phyloP scores from a whole-genome alignment of 352 stramenopile species.

The Pythium aristosporum region DNA sequence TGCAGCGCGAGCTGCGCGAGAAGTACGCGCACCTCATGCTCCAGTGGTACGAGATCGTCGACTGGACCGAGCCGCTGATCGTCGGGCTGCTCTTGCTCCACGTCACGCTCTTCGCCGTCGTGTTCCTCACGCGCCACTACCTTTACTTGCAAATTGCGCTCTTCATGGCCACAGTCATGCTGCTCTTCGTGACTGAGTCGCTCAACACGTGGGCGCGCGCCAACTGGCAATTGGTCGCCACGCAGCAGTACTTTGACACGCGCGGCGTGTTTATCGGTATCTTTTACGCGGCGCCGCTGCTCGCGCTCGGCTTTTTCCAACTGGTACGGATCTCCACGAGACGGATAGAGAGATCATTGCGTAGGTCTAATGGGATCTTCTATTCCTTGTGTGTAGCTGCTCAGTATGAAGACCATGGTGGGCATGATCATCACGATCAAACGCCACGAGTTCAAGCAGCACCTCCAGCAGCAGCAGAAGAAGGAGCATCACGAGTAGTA shows the following conservation, averaged over 20 bases:
- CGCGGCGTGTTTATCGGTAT: constrained; percentile 82
- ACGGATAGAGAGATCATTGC: neutral
- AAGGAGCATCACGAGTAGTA: constrained; percentile 39
- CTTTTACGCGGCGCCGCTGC: constrained; percentile 75
- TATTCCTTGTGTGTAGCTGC: constrained; percentile 32
- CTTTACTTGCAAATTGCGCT: constrained; percentile 58
- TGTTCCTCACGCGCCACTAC: constrained; percentile 59
- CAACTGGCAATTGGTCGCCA: constrained; percentile 66
- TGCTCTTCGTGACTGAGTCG: constrained; percentile 55
- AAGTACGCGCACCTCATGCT: constrained; percentile 79
- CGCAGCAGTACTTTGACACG: constrained; percentile 84
- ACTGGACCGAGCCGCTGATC: constrained; percentile 80
- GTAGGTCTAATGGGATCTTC: neutral
- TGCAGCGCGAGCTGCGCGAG: constrained; percentile 63
- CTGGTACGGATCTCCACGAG: constrained; percentile 31
- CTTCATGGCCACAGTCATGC: constrained; percentile 61
- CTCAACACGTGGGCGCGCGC: constrained; percentile 61
- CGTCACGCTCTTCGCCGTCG: constrained; percentile 43
- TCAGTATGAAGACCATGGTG: constrained; percentile 81
- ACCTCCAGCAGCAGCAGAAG: constrained; percentile 43
- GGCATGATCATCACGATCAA: constrained; percentile 81
- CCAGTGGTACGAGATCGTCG: constrained; percentile 78
- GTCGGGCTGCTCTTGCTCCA: constrained; percentile 58
- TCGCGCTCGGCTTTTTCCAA: constrained; percentile 78
- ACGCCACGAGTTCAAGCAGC: constrained; percentile 58